A percentile compares a stretch with the other conserved stretches of the same genome.
Evolutionary conservation across 2,329 filamentous ascomycete species (phyloP).

Genomic region (Pseudogymnoascus destructans): DNA sequence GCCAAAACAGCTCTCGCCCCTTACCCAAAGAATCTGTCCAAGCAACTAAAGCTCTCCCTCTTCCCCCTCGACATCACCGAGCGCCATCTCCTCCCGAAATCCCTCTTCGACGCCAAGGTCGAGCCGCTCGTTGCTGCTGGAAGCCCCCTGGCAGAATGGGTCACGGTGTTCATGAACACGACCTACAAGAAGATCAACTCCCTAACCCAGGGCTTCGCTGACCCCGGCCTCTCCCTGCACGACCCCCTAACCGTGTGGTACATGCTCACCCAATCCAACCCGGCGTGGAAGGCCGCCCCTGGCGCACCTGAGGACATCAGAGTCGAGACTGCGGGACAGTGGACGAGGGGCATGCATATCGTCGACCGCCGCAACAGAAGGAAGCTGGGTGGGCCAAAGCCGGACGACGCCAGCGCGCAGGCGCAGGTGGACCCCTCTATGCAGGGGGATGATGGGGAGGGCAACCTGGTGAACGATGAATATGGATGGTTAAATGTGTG

Average conservation of each 20-base stretch:
- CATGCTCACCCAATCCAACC: conserved; percentile 47
- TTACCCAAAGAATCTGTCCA: conserved; percentile 53
- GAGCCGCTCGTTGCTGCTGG: conserved; percentile 43
- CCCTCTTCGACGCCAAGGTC: conserved; percentile 44
- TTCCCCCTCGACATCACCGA: conserved; percentile 70
- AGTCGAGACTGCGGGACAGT: conserved; percentile 82
- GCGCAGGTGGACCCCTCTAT: conserved; percentile 21
- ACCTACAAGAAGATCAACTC: conserved; percentile 56
- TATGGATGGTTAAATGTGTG: conserved; percentile 59
- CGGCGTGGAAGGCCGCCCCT: conserved; percentile 42
- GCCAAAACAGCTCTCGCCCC: conserved; percentile 34
- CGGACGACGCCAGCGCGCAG: conserved; percentile 25
- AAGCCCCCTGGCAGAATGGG: conserved; percentile 64
- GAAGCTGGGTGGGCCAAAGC: conserved; percentile 34
- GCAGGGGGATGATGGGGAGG: conserved; percentile 32
- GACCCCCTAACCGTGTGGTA: conserved; percentile 75
- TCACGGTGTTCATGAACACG: conserved; percentile 55
- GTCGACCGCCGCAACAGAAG: conserved; percentile 56
- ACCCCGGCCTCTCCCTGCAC: conserved; percentile 55
- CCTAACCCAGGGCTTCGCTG: conserved; percentile 43
- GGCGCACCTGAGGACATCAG: conserved; percentile 65
- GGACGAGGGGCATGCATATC: conserved; percentile 86
- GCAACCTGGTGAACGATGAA: conserved; percentile 54
- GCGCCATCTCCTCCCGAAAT: conserved; percentile 50
- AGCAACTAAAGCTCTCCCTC: conserved; percentile 51